Evolutionary conservation across 768 basidiomycete species (phyloP), one percentile per base, ranked within the genome.

Genomic region (Artomyces pyxidatus): DNA sequence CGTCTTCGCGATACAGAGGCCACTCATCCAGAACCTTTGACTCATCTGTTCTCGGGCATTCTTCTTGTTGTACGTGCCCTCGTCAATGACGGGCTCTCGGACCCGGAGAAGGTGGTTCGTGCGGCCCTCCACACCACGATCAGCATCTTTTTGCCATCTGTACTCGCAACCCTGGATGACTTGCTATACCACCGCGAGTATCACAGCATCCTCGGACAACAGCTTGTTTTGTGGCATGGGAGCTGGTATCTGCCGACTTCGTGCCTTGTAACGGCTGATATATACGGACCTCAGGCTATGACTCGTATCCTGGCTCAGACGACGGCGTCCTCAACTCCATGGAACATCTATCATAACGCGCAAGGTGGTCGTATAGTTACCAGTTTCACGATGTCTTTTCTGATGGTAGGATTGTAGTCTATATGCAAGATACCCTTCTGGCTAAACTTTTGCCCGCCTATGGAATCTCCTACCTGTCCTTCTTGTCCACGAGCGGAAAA

Each of bases 331-430:
- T 27, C 30, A 23, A 44, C 52, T 17, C 53, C 53, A 2, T 52
- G 53, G 53, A 54, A 22, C 17, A 50, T 45, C 11, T 54, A 54
- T 51, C 47, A 54, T 44, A 54, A 54, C 22, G 53, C 53, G 30
- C 53, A 54, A 47, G 53, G 53, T 54, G n/a, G n/a, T n/a, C n/a
- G n/a, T n/a, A n/a, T n/a, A n/a, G n/a, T n/a, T n/a, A n/a, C n/a
- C 29, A 29, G 37, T 51, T 12, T 32, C 9, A 16, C 17, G 12
- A 16, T 28, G 11, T 11, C 27, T 35, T 14, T 41, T 17, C 23
- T 12, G 10, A 22, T 38, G 25, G 26, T 3, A 14, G 45, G 25
- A 3, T 6, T 11, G 14, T 35, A 54, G 50, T 54, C 9, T 47
- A 47, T 29, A 54, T 54, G 53, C 50, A 54, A 25, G 53, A 54